Evolutionary conservation across 257 asterid species (phyloP), one percentile per base, ranked within the genome.

Genomic region (Ilex aquifolium): DNA sequence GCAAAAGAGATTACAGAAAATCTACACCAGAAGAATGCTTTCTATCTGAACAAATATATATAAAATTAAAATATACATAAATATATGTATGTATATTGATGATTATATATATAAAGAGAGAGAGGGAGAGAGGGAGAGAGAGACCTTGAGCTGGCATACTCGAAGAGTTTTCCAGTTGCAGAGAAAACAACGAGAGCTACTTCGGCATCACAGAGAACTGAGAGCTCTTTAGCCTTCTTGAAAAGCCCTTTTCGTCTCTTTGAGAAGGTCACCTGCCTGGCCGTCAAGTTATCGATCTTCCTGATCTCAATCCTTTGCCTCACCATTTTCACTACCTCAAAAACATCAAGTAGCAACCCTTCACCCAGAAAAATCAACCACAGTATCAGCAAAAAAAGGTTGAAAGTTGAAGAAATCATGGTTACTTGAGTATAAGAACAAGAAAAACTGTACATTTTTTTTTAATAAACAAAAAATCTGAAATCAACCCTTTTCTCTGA

Each of bases 201-300:
- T 46, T 88, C 88, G 27, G 91, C 96, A 79, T 88, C 96, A 59
- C 96, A 85, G 7, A 88, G 91, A 10, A 90, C 85, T 39, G 96
- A 64, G 31, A 88, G 88, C 60, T 88, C 95, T 2, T 82, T 79
- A 67, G 96, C 96, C 61, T 88, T 88, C 80, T 88, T 88, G 76
- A 88, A 85, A 78, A 88, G 88, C 73, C 96, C 96, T 82, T 86
- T 85, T 77, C 95, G 82, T 72, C 96, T 71, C 83, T 88, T 88
- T 2, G 96, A 83, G 39, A 85, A 88, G 0, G 95, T 88, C 57
- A 88, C 96, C 44, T 88, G 96, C 49, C 96, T 79, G 6, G 95
- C 82, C 0, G 95, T 72, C 74, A 88, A 65, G 80, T 82, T 84
- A 44, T 88, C 95, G 14, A 88, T 88, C 82, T 82, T 88, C 84